These are phyloP conservation scores for Cladophialophora yegresii DNA, from an alignment of 2,329 filamentous ascomycete genomes.

Conservation along the genomic window DNA sequence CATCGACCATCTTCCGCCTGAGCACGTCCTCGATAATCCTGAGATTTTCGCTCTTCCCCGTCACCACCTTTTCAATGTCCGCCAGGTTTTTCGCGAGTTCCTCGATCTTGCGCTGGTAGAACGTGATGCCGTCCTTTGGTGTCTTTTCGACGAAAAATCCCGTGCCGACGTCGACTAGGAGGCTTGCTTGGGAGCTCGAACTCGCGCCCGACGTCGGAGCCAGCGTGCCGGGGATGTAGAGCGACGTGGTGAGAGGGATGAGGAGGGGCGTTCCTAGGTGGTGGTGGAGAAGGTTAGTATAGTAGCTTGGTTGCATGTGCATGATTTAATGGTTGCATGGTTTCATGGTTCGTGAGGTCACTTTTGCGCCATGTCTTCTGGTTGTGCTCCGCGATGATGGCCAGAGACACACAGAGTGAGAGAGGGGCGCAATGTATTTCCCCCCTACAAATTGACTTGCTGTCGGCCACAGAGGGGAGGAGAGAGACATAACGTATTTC, in stretches of 20 bases:
- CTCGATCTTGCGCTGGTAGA: conserved; percentile 69
- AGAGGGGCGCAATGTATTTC: no score
- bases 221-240: conserved; percentile 86
- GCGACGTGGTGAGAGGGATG: conserved; percentile 89
- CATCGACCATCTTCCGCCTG: conserved; percentile 55
- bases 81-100: conserved; percentile 65
- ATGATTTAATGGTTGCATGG: background rate
- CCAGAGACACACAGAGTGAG: no score
- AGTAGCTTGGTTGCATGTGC: background rate
- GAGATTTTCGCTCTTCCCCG: conserved; percentile 79
- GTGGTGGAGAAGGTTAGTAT: conserved; percentile 18
- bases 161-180: conserved; percentile 88
- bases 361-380: background rate
- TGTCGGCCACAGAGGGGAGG: no score
- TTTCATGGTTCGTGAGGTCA: background rate
- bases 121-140: conserved; percentile 62
- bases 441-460: no score
- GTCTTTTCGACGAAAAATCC: conserved; percentile 92
- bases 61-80: conserved; percentile 68
- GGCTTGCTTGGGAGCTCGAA: background rate
- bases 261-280: conserved; percentile 59
- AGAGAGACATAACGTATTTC: background rate
- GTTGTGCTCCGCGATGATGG: background rate
- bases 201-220: conserved; percentile 50
- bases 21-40: conserved; percentile 81